Conservation (phyloP, 2,329 filamentous ascomycete genomes). For the Pseudogymnoascus pannorum region DNA sequence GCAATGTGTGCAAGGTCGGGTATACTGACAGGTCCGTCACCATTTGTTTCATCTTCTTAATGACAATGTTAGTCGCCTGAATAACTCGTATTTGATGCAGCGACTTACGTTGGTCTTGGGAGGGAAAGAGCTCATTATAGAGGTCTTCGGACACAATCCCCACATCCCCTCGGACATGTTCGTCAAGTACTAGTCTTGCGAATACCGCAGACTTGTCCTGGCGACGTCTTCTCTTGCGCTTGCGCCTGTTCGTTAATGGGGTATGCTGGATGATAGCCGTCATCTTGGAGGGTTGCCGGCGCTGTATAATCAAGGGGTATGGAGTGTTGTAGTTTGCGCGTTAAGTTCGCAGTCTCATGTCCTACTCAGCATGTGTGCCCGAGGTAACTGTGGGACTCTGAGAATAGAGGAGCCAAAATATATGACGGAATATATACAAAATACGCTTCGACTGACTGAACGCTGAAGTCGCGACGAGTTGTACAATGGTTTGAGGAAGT, state of each 20-base stretch:
- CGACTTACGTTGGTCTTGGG: slow-evolving; percentile 45
- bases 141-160: slow-evolving; percentile 84
- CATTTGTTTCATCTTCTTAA: slow-evolving; percentile 19
- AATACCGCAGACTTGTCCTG: slow-evolving; percentile 69
- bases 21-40: slow-evolving; percentile 19
- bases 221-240: slow-evolving; percentile 45
- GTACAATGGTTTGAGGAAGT: neutral
- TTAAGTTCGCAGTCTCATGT: neutral
- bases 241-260: slow-evolving; percentile 22
- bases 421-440: neutral
- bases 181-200: slow-evolving; percentile 76
- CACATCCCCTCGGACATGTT: slow-evolving; percentile 75
- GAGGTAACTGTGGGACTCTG: neutral
- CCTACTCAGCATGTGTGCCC: slow-evolving; percentile 6
- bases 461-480: neutral
- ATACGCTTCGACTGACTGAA: neutral
- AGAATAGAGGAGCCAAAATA: neutral
- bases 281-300: neutral
- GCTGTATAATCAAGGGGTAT: slow-evolving; percentile 7
- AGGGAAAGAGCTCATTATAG: slow-evolving; percentile 71
- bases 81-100: slow-evolving; percentile 14
- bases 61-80: slow-evolving; percentile 17
- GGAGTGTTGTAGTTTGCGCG: neutral
- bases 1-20: slow-evolving; percentile 56
- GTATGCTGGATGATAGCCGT: neutral